These are phyloP conservation scores for Xylogone sp. DNA, from an alignment of 2,329 filamentous ascomycete species.

Conservation along the genomic window DNA sequence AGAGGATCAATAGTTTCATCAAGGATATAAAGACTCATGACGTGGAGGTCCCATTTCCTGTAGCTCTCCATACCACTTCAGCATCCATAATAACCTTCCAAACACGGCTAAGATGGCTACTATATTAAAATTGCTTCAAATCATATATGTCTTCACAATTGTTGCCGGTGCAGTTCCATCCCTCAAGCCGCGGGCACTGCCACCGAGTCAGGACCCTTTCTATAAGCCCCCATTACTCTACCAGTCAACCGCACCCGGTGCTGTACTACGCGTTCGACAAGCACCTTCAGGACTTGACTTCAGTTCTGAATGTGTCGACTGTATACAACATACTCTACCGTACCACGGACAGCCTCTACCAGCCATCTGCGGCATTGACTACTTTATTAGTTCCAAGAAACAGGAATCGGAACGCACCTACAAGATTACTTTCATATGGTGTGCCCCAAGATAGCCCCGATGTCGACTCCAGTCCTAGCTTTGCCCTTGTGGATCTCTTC, in stretches of 20 bases:
- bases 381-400: slow-evolving; percentile 34
- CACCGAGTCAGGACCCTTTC: slow-evolving; percentile 33
- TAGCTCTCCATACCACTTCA: too few relatives aligned
- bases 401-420: neutral
- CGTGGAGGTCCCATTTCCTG: too few relatives aligned
- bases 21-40: too few relatives aligned
- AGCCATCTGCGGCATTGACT: slow-evolving; percentile 33
- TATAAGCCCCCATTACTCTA: slow-evolving; percentile 27
- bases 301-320: too few relatives aligned
- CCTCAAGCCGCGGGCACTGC: too few relatives aligned
- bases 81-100: too few relatives aligned
- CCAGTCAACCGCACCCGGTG: slow-evolving; percentile 26
- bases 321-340: slow-evolving; percentile 36
- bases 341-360: slow-evolving; percentile 32
- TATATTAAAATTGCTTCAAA: too few relatives aligned
- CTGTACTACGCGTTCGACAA: slow-evolving; percentile 29
- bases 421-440: slow-evolving; percentile 10
- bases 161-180: too few relatives aligned
- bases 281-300: too few relatives aligned
- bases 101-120: too few relatives aligned
- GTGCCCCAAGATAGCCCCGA: slow-evolving; percentile 28
- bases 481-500: slow-evolving; percentile 32
- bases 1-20: too few relatives aligned
- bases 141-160: too few relatives aligned
- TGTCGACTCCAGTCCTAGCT: slow-evolving; percentile 35